A percentile compares a stretch with the other conserved stretches of the same genome.
Conservation (phyloP, 208 protist genomes). For the Crithidia thermophila region DNA sequence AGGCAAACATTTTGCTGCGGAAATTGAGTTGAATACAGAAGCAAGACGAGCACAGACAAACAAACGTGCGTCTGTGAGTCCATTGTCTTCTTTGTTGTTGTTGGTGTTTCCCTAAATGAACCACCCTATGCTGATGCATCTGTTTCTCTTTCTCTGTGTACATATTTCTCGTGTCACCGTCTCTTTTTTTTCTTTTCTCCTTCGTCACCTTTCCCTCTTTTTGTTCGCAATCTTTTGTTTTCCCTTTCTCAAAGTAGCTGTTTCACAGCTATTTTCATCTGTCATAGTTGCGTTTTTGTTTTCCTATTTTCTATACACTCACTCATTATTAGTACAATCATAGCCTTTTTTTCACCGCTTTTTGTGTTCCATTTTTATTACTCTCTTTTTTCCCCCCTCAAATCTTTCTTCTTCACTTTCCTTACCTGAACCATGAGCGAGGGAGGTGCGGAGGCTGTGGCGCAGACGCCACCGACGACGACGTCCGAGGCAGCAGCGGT, state of each 20-base stretch:
- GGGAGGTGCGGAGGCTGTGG: background rate
- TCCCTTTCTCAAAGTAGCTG: background rate
- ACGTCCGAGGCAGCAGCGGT: background rate
- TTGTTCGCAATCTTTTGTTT: constrained; percentile 16
- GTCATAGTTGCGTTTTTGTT: constrained; percentile 2
- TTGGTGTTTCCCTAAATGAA: too few relatives aligned
- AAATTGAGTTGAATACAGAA: background rate
- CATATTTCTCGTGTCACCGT: background rate
- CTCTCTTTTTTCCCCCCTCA: background rate
- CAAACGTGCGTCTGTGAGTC: background rate
- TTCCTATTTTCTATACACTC: too few relatives aligned
- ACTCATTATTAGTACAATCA: too few relatives aligned
- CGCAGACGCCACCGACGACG: background rate
- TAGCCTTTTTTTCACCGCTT: too few relatives aligned
- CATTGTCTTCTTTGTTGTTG: background rate
- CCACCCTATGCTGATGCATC: too few relatives aligned
- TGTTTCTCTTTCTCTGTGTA: constrained; percentile 3
- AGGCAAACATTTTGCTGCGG: background rate
- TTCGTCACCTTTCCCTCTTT: constrained; percentile 2
- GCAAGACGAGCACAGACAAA: background rate
- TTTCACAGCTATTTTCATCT: background rate
- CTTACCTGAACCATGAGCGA: background rate
- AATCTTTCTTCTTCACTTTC: background rate
- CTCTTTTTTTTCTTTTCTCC: background rate
- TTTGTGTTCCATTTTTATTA: background rate